phyloP scores from a whole-genome alignment of 1,284 basidiomycete genomes.

The Puccinia sorghi region DNA sequence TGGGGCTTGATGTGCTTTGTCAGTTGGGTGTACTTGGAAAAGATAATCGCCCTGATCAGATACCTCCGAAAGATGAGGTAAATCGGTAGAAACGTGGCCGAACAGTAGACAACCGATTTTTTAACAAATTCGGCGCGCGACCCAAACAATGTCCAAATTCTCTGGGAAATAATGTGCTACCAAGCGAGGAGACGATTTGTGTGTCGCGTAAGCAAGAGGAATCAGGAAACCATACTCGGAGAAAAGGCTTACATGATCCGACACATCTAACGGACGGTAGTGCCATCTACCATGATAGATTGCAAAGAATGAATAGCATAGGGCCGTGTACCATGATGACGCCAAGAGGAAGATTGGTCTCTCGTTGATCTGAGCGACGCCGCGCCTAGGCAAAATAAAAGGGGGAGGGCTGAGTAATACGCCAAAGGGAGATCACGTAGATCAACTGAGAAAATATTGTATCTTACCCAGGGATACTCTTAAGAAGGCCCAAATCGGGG shows the following conservation, averaged over 20 bases:
- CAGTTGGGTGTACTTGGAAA: conserved; percentile 41
- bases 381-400: conserved; percentile 7
- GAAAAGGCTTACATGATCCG: conserved; percentile 23
- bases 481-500: conserved; percentile 39
- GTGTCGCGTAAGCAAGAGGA: not conserved
- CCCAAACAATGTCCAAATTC: conserved; percentile 21
- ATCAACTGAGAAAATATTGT: not conserved
- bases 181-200: not conserved
- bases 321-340: conserved; percentile 14
- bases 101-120: conserved; percentile 21
- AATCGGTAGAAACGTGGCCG: conserved; percentile 37
- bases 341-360: conserved; percentile 32
- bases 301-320: conserved; percentile 30
- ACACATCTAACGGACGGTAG: conserved; percentile 21
- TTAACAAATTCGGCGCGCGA: conserved; percentile 7
- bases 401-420: not conserved
- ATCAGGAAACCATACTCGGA: not conserved
- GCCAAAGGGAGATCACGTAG: not conserved
- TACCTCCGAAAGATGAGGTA: conserved; percentile 33
- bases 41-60: conserved; percentile 37
- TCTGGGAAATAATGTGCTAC: conserved; percentile 29
- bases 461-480: conserved; percentile 35
- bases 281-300: conserved; percentile 29
- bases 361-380: conserved; percentile 39
- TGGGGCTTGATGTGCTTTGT: conserved; percentile 42